phyloP scores from a whole-genome alignment of 1,284 basidiomycete genomes.

The Melampsora larici-populina region DNA sequence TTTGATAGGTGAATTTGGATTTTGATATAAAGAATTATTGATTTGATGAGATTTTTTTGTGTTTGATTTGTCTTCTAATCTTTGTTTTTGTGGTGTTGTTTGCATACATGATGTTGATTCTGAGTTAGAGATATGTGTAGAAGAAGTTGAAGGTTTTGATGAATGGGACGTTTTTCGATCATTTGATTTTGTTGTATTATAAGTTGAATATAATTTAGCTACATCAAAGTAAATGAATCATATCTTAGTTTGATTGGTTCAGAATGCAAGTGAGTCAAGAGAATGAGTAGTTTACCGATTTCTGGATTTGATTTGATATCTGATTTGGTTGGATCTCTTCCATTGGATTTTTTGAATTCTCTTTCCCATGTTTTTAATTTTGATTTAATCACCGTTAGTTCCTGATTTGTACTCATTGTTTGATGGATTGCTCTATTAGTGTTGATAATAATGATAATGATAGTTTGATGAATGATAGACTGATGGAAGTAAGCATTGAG shows the following conservation, averaged over 20 bases:
- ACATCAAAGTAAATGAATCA: background rate
- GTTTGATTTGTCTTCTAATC: background rate
- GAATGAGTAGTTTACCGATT: slow-evolving; percentile 9
- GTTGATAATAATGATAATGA: too few relatives aligned
- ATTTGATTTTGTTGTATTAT: slow-evolving; percentile 20
- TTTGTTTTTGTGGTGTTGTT: slow-evolving; percentile 29
- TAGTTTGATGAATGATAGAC: too few relatives aligned
- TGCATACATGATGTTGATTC: background rate
- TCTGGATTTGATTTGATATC: slow-evolving; percentile 43
- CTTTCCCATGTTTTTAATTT: slow-evolving; percentile 43
- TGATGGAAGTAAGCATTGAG: too few relatives aligned
- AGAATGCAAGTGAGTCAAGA: background rate
- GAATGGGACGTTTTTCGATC: background rate
- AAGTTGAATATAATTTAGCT: slow-evolving; percentile 35
- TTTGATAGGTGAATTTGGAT: slow-evolving; percentile 28
- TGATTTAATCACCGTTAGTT: slow-evolving; percentile 12
- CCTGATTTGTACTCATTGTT: background rate
- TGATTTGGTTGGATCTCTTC: slow-evolving; percentile 24
- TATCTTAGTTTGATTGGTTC: background rate
- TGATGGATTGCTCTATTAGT: background rate
- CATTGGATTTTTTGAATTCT: slow-evolving; percentile 32
- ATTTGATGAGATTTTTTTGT: slow-evolving; percentile 23
- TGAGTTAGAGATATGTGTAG: background rate
- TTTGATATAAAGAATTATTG: slow-evolving; percentile 6
- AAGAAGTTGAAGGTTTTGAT: slow-evolving; percentile 1